Conservation (phyloP, 768 basidiomycete species). For the Mycena albidolilacea region DNA sequence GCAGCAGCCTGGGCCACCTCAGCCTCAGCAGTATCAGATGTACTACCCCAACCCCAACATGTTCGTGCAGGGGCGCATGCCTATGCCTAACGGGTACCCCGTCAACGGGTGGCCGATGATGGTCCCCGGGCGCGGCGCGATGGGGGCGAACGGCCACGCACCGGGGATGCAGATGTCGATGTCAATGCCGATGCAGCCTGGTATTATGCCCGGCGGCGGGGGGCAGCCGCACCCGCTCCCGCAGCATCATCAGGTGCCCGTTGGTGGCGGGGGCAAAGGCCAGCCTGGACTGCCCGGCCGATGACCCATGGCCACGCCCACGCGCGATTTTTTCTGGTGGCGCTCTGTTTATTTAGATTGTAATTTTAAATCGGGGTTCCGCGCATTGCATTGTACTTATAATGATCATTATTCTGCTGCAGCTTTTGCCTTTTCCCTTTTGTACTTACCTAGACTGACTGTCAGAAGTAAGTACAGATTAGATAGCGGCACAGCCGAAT, state of each 20-base stretch:
- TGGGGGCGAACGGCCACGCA: conserved; percentile 5
- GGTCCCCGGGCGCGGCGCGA: conserved; percentile 16
- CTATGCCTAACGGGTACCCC: conserved; percentile 31
- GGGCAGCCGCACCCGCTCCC: conserved; percentile 47
- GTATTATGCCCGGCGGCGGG: conserved; percentile 20
- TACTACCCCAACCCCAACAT: conserved; percentile 38
- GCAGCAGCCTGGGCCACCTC: conserved; percentile 32
- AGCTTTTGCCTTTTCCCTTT: not conserved
- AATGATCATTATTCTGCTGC: conserved; percentile 32
- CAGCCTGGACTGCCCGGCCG: conserved; percentile 52
- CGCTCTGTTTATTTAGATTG: conserved; percentile 29
- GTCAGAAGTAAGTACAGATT: conserved; percentile 25
- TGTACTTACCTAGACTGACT: not conserved
- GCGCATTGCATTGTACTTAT: conserved; percentile 36
- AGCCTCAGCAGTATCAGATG: conserved; percentile 41
- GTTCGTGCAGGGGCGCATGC: conserved; percentile 18
- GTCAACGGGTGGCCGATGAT: conserved; percentile 20
- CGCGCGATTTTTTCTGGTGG: not conserved
- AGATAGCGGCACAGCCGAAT: conserved; percentile 21
- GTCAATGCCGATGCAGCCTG: conserved; percentile 29
- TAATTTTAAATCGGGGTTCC: conserved; percentile 31
- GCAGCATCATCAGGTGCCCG: conserved; percentile 49
- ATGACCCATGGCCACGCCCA: conserved; percentile 35
- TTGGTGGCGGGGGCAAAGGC: conserved; percentile 50
- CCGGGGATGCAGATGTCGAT: conserved; percentile 30